These are phyloP conservation scores for Amanita thiersii DNA, from an alignment of 768 basidiomycete species.

Conservation along the genomic window DNA sequence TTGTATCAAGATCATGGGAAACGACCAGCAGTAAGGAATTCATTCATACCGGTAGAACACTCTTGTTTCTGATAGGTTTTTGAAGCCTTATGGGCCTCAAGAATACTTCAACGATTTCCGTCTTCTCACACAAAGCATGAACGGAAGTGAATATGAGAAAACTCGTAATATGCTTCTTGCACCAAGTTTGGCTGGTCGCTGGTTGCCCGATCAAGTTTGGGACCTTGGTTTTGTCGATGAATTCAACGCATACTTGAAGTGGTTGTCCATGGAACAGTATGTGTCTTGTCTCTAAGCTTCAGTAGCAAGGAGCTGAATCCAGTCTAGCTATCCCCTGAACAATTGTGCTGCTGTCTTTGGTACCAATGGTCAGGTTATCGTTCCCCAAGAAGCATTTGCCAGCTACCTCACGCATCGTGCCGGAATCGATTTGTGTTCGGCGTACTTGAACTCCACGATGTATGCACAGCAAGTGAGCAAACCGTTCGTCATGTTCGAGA, in stretches of 20 bases:
- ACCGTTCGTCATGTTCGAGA: conserved; percentile 61
- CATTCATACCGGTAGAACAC: too few relatives aligned
- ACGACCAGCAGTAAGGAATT: conserved; percentile 19
- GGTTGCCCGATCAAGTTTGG: conserved; percentile 47
- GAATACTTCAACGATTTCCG: conserved; percentile 55
- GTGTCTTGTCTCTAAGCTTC: conserved; percentile 10
- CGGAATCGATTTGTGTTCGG: conserved; percentile 35
- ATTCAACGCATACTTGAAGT: conserved; percentile 30
- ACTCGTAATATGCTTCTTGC: conserved; percentile 47
- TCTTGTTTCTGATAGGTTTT: background rate
- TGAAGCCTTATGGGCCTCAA: conserved; percentile 27
- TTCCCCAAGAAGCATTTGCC: conserved; percentile 42
- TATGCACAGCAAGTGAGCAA: conserved; percentile 34
- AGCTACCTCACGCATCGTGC: conserved; percentile 58
- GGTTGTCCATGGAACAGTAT: conserved; percentile 53
- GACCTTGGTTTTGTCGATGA: conserved; percentile 42
- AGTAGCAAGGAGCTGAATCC: background rate
- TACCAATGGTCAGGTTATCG: conserved; percentile 26
- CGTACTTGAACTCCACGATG: conserved; percentile 43
- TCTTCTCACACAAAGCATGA: conserved; percentile 34
- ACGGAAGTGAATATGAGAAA: conserved; percentile 24
- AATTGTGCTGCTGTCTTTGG: conserved; percentile 51
- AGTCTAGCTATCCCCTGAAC: conserved; percentile 48
- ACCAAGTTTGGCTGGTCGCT: conserved; percentile 39
- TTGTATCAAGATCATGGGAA: conserved; percentile 36